Evolutionary conservation across 78 protist species (phyloP), one percentile per base, ranked within the genome.

Genomic region (Dictyostelium capitatum): DNA sequence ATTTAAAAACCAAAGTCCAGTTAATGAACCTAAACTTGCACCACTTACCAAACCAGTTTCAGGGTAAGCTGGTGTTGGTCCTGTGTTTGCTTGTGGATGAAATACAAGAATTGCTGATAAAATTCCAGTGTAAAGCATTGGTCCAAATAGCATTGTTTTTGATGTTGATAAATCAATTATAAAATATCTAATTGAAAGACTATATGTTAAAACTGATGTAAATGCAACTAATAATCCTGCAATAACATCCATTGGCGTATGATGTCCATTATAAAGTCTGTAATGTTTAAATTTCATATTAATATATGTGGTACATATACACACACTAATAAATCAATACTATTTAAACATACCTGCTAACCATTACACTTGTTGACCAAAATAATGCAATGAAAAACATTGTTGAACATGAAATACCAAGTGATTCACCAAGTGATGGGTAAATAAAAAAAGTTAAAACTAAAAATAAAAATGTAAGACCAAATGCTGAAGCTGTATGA

Each of bases 51-150:
- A 54, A 48, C 92, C 92, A 77, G 78, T 77, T 30, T 87, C 92
- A 32, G 92, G 92, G 50, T 87, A 87, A n/a, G 92, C 92, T 19
- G 92, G 92, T 23, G 92, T 77, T 46, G 92, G 92, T 62, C 77
- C 54, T 25, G 73, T 65, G 8, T 62, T 64, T 19, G 77, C 43
- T 50, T 87, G 92, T 87, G 92, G 83, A 75, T 87, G 83, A 17
- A 87, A 37, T 11, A 87, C 19, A 17, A 87, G 15, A 53, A 78
- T 28, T 32, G 50, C n/a, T 53, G 51, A 28, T 59, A 59, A 59
- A 59, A 59, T 59, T 59, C 17, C 32, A 59, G 25, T 59, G 25
- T 59, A 59, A n/a, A 59, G 12, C 69, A 59, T 59, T 59, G 69
- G 69, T 59, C 69, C 69, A 59, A 59, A 59, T 59, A 59, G n/a